phyloP scores from a whole-genome alignment of 2,329 filamentous ascomycete species.

The Aureobasidium pullulans region DNA sequence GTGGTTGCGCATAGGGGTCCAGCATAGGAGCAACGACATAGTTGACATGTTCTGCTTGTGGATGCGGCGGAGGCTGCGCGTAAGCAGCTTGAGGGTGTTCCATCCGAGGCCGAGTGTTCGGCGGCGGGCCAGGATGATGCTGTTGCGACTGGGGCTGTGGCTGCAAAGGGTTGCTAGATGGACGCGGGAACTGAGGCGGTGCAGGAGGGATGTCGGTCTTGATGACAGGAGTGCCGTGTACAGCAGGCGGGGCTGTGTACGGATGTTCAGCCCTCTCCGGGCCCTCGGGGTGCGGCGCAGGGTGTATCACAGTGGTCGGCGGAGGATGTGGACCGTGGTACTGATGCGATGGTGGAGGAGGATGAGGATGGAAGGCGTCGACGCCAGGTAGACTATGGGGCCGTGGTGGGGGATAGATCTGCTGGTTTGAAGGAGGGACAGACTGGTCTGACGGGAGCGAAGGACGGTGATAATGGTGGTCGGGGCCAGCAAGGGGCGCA shows the following conservation, averaged over 20 bases:
- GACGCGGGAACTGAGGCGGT: constrained; percentile 19
- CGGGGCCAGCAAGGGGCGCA: constrained; percentile 11
- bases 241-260: constrained; percentile 26
- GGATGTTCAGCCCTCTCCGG: constrained; percentile 22
- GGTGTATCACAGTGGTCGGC: constrained; percentile 9
- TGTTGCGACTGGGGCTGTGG: not conserved
- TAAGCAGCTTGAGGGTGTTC: constrained; percentile 6
- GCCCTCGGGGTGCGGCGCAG: constrained; percentile 18
- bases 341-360: constrained; percentile 16
- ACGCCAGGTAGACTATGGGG: constrained; percentile 7
- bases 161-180: constrained; percentile 10
- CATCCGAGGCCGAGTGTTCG: constrained; percentile 15
- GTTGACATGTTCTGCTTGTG: not conserved
- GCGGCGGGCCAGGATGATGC: constrained; percentile 4
- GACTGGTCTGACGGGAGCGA: constrained; percentile 6
- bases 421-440: constrained; percentile 11
- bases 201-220: constrained; percentile 18
- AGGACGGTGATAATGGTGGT: constrained; percentile 12
- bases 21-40: constrained; percentile 16
- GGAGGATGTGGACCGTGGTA: constrained; percentile 17
- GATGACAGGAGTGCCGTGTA: constrained; percentile 30
- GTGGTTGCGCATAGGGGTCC: constrained; percentile 25
- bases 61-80: not conserved
- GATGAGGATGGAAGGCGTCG: constrained; percentile 7
- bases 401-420: constrained; percentile 16